Conservation (phyloP, 2,329 filamentous ascomycete genomes). For the Colletotrichum paranaense region DNA sequence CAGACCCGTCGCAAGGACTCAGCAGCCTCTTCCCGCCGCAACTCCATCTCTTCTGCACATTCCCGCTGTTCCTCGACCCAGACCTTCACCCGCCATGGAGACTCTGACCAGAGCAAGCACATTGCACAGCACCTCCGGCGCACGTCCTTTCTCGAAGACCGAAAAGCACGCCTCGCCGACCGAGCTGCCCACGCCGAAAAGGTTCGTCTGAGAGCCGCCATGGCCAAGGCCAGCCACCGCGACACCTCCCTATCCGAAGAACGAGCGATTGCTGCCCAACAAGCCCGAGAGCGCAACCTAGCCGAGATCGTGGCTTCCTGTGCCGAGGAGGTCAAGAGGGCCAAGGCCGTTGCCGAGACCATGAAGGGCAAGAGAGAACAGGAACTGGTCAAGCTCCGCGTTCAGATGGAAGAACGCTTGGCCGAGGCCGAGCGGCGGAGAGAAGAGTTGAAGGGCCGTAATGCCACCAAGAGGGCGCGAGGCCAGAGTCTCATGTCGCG, state of each 20-base stretch:
- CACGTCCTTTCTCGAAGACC: conserved; percentile 82
- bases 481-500: conserved; percentile 63
- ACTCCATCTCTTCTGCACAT: conserved; percentile 81
- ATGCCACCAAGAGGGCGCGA: conserved; percentile 62
- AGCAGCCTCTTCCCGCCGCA: conserved; percentile 81
- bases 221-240: conserved; percentile 76
- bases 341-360: conserved; percentile 84
- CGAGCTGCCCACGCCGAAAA: conserved; percentile 86
- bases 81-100: conserved; percentile 62
- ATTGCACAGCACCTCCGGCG: conserved; percentile 83
- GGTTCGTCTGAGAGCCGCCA: conserved; percentile 79
- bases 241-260: conserved; percentile 78
- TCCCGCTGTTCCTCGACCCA: conserved; percentile 73
- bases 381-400: conserved; percentile 74
- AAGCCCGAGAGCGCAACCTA: conserved; percentile 82
- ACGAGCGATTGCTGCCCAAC: conserved; percentile 79
- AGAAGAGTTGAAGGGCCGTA: conserved; percentile 70
- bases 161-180: conserved; percentile 83
- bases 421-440: conserved; percentile 81
- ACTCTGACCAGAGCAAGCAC: conserved; percentile 76
- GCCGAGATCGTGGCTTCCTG: conserved; percentile 85
- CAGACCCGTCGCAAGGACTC: conserved; percentile 79
- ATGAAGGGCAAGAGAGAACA: conserved; percentile 85
- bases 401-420: conserved; percentile 83
- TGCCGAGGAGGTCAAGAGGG: conserved; percentile 84